phyloP scores from a whole-genome alignment of 257 asterid genomes.

The Apocynum venetum region DNA sequence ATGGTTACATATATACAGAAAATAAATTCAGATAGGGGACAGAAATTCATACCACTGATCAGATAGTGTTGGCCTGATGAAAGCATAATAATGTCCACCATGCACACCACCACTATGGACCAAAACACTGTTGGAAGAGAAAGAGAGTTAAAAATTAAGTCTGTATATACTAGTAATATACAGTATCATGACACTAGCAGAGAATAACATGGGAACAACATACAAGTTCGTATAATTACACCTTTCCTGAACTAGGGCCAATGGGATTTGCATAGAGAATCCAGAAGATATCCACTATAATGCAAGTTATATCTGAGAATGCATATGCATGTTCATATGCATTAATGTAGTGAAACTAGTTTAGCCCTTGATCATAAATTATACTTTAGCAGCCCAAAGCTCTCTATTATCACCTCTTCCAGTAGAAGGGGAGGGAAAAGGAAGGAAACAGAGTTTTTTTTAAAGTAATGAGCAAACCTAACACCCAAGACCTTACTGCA shows the following conservation, averaged over 20 bases:
- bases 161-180: neutral
- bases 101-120: constrained; percentile 99
- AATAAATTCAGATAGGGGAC: constrained; percentile 3
- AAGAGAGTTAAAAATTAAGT: neutral
- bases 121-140: constrained; percentile 62
- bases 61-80: constrained; percentile 90
- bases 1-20: neutral
- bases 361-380: neutral
- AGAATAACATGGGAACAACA: neutral
- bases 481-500: neutral
- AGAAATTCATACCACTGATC: constrained; percentile 70
- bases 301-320: neutral
- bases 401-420: neutral
- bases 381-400: neutral
- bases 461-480: neutral
- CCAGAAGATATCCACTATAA: neutral
- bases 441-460: neutral
- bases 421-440: neutral
- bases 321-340: neutral
- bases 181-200: neutral
- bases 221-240: neutral
- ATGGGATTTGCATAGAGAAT: neutral
- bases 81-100: constrained; percentile 98
- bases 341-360: neutral
- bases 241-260: neutral